Evolutionary conservation across 179 eudicot species (phyloP), one percentile per base, ranked within the genome.

Genomic region (Amaranthus tricolor): DNA sequence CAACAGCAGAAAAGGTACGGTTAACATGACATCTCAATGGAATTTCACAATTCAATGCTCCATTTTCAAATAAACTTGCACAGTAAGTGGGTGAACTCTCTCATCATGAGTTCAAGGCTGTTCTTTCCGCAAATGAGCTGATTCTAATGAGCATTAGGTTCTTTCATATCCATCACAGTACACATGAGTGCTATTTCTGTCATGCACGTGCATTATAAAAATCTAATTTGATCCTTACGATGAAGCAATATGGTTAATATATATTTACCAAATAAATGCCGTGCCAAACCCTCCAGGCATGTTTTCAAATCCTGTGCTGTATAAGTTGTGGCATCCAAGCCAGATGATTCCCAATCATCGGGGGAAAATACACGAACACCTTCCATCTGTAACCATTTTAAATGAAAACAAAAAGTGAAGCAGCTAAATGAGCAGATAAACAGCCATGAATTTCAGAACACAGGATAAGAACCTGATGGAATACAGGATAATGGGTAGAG

Each of bases 221-320:
- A 51, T 31, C 61, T 40, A n/a, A 10, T 11, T 9, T n/a, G 17
- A 17, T 50, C 63, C n/a, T 24, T 48, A 51, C 17, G 21, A 5
- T 31, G 31, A 53, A 74, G 52, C 13, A 17, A 66, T 20, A 68
- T 16, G 53, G 60, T 50, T 16, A 45, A 58, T 9, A 0, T 15
- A 58, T 70, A 67, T 50, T 50, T 89, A 95, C 98, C 99, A 80
- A 95, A 95, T 83, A 93, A 83, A 76, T 95, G 99, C 14, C 86
- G 87, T 62, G 99, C 98, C 85, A 95, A 90, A 70, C 99, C 99
- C 96, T 95, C 96, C 19, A 95, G 93, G 76, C 92, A 89, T 77
- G 82, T 88, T 90, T 95, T 95, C 73, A 95, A 82, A 83, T 93
- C 92, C 76, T 82, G 85, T 66, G 98, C 96, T 24, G 88, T 91